Conservation (phyloP, 805 yeast genomes). For the Teunomyces funiuensis region DNA sequence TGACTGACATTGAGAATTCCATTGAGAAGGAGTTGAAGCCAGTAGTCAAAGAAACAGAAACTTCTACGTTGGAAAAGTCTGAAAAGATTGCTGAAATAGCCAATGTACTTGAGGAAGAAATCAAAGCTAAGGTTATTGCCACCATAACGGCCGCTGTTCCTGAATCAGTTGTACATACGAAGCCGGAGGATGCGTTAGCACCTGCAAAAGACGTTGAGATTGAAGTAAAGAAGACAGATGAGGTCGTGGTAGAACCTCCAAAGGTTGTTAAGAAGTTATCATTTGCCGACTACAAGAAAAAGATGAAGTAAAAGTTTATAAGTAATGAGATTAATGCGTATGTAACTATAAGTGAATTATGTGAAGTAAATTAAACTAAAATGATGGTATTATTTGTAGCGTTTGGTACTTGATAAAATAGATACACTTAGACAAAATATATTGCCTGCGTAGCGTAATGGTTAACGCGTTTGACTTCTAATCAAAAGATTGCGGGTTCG, state of each 20-base stretch:
- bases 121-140: slow-evolving; percentile 3
- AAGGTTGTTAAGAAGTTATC: slow-evolving; percentile 55
- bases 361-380: too few species aligned
- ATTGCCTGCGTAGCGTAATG: slow-evolving; percentile 20
- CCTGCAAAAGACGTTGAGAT: background rate
- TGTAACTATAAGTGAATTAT: too few species aligned
- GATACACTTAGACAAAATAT: background rate
- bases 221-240: background rate
- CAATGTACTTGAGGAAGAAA: slow-evolving; percentile 1
- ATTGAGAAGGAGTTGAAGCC: slow-evolving; percentile 26
- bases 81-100: slow-evolving; percentile 5
- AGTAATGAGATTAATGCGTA: too few species aligned
- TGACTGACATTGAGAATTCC: slow-evolving; percentile 20
- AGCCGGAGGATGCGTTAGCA: background rate
- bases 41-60: slow-evolving; percentile 16
- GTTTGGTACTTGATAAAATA: background rate
- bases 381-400: too few species aligned
- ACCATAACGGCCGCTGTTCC: slow-evolving; percentile 1
- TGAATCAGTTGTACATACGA: background rate
- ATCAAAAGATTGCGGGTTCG: slow-evolving; percentile 26
- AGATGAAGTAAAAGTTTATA: slow-evolving; percentile 31
- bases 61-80: background rate
- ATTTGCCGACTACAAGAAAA: slow-evolving; percentile 73
- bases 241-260: slow-evolving; percentile 6
- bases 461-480: slow-evolving; percentile 26